Conservation (phyloP, 352 stramenopile genomes). For the Phytophthora palmivora region DNA sequence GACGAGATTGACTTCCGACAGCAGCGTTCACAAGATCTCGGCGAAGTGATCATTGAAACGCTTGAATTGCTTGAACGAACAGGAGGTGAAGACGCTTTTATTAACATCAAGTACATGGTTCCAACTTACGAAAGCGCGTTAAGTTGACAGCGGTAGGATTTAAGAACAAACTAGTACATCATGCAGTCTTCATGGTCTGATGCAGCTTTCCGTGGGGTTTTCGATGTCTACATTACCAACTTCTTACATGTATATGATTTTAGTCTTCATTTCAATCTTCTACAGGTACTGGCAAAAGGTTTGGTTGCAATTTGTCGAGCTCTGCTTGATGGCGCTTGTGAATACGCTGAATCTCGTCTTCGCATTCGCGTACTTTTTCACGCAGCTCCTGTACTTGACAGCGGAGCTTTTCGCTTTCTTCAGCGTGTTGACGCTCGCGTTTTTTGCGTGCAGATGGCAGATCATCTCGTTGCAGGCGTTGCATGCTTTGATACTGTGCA, state of each 20-base stretch:
- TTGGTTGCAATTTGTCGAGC: constrained; percentile 39
- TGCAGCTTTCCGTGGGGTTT: no score
- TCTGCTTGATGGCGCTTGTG: constrained; percentile 63
- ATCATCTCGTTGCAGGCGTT: constrained; percentile 40
- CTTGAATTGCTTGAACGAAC: constrained; percentile 87
- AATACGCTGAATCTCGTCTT: constrained; percentile 86
- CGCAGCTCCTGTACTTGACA: constrained; percentile 68
- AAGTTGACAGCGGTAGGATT: constrained; percentile 14
- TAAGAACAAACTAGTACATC: constrained; percentile 9
- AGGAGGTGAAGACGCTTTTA: constrained; percentile 89
- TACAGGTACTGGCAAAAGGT: constrained; percentile 30
- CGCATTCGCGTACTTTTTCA: constrained; percentile 74
- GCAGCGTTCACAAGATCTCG: constrained; percentile 75
- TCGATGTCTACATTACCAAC: no score
- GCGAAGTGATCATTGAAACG: constrained; percentile 88
- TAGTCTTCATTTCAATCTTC: constrained; percentile 29
- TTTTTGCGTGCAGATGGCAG: constrained; percentile 46
- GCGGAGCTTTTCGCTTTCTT: constrained; percentile 65
- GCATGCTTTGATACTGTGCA: constrained; percentile 56
- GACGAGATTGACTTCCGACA: constrained; percentile 94
- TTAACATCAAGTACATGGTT: constrained; percentile 98
- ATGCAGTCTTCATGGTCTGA: no score
- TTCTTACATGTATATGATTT: constrained; percentile 1
- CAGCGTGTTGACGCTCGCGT: constrained; percentile 43
- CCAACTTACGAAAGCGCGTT: constrained; percentile 91